Evolutionary conservation across 2,329 filamentous ascomycete species (phyloP), one percentile per base, ranked within the genome.

Genomic region (Scleromitrula shiraiana): DNA sequence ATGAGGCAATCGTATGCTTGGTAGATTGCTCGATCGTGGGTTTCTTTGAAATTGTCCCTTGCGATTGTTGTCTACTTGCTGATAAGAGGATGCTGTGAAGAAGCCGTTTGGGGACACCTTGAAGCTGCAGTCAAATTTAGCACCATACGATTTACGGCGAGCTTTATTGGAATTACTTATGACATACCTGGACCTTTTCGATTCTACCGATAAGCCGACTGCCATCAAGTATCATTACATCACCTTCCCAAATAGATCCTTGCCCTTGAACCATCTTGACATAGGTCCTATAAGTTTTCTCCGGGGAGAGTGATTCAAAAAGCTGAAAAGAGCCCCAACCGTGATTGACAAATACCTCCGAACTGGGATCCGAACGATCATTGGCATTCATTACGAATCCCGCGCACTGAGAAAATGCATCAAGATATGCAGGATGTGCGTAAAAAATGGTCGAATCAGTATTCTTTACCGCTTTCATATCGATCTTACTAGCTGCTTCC

Each of bases 401-500:
- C 5, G 43, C 43, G 14, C 8, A 20, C 20, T 41, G 39, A 41
- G 39, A 30, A 22, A 41, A 30, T 7, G 26, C 15, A 32, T 41
- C 39, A 10, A 41, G 27, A 22, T 30, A 41, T 4, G 39, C 26
- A 14, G 39, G 39, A 39, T 46, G 14, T 15, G 33, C 23, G 19
- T 24, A 15, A 33, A 30, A 37, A 36, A 22, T 36, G 3, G 23
- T 35, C 27, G 22, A 82, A 22, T 82, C 82, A 44, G 77, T 74
- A 30, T 20, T 83, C 83, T 70, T 67, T 60, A 26, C 58, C 54
- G 8, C n/a, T n/a, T n/a, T n/a, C n/a, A n/a, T n/a, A n/a, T n/a
- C n/a, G n/a, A n/a, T n/a, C 79, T 65, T 23, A 67, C 55, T 72
- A 29, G 68, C 67, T 29, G 69, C 68, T 58, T 71, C 68, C 50